Base-by-base conservation (phyloP, 352 stramenopile genomes). In the Peronospora destructor region DNA sequence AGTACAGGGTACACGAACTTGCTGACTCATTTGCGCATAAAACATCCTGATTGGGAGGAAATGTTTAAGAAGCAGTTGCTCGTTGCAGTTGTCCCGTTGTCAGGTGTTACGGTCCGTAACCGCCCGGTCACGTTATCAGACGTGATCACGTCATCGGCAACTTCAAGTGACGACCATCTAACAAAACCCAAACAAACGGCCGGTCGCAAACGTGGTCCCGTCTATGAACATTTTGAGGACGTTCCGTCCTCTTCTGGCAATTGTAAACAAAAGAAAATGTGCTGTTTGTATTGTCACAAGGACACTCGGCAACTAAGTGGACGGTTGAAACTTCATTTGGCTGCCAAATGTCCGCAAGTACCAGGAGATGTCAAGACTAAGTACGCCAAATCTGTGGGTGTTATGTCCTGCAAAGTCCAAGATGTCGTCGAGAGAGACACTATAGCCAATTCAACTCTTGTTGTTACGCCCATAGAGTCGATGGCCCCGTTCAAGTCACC, bases 1-100 rank as follows among this genome's bases (percentile, higher is more conserved):
- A 65, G 50, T 26, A 70, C 64, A 2, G 64, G 64, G 19, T 73
- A 73, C 38, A 70, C 64, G 4, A 73, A 73, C 32, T 49, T 73
- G 5, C 48, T 73, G 41, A 70, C 64, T 11, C 64, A 73, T 26
- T 38, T 73, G 41, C 64, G 64, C 10, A 53, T 73, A 11, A 73
- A 73, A 53, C 64, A 73, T 45, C 36, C 45, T 1, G 50, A 62
- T 23, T 73, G 53, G 52, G 40, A 59, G 23, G 60, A 59, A 10
- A 46, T 62, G 38, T 62, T 66, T 36, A 41, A 56, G 9, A 17
- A 33, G 3, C 40, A 61, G 17, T 19, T n/a, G 0, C 52, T 67
- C 12, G 36, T 54, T 23, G 8, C 21, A 25, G 17, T 39, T 16
- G 14, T 16, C 9, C 3, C 29, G n/a, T 11, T 32, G 1, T 6